phyloP scores from a whole-genome alignment of 148 eudicot genomes.

The Vaccinium vitisidaea region DNA sequence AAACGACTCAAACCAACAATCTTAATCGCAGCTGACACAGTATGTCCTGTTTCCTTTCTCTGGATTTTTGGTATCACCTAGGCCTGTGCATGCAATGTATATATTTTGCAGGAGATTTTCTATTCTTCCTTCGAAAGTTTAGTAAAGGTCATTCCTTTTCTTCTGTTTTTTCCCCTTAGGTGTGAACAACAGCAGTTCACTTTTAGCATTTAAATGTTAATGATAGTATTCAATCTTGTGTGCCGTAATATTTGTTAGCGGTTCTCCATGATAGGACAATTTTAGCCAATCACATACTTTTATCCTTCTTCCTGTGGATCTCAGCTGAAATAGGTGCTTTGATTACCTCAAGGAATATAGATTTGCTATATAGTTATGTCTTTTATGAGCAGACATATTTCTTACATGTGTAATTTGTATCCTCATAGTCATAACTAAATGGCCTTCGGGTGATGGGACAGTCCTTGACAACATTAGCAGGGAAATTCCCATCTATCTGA shows the following conservation, averaged over 20 bases:
- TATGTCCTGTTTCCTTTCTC: slow-evolving; percentile 37
- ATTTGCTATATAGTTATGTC: not conserved
- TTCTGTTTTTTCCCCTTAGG: not conserved
- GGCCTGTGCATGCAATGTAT: slow-evolving; percentile 8
- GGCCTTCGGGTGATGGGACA: slow-evolving; percentile 15
- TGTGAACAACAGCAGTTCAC: not conserved
- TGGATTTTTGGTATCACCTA: not conserved
- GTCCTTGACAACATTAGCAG: not conserved
- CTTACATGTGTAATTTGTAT: not conserved
- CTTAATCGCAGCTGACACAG: slow-evolving; percentile 77
- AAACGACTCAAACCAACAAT: slow-evolving; percentile 53
- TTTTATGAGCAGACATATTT: not conserved
- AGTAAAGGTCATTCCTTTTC: not conserved
- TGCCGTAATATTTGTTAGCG: not conserved
- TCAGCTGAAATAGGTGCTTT: not conserved
- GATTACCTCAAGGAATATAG: not conserved
- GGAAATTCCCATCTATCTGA: not conserved
- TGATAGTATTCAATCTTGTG: not conserved
- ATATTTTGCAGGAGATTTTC: not conserved
- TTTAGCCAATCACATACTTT: not conserved
- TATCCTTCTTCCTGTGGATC: not conserved
- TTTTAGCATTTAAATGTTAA: not conserved
- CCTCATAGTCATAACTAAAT: not conserved
- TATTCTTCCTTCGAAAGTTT: not conserved
- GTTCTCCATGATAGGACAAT: not conserved